These are phyloP conservation scores for Chondrus crispus DNA, from an alignment of 23 red algal genomes.

Conservation along the genomic window DNA sequence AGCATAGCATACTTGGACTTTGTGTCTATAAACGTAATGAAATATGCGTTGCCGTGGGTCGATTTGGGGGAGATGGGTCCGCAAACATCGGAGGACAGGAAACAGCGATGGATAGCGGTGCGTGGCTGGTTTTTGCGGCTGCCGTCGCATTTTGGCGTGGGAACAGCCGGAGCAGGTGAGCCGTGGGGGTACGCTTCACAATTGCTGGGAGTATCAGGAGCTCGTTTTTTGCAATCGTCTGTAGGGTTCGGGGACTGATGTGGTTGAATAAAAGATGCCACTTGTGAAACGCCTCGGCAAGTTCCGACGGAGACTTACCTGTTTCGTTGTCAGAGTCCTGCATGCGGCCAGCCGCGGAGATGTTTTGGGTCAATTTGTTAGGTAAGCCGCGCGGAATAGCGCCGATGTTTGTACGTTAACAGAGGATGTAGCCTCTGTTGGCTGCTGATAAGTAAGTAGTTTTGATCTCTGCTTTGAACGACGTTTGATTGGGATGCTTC, in stretches of 20 bases:
- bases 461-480: too few relatives aligned
- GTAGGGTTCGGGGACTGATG: background rate
- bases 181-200: background rate
- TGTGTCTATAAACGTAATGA: background rate
- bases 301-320: too few relatives aligned
- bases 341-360: too few relatives aligned
- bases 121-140: background rate
- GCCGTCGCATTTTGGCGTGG: background rate
- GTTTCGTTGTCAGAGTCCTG: too few relatives aligned
- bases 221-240: background rate
- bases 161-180: background rate
- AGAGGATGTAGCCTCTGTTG: too few relatives aligned
- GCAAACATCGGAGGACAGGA: background rate
- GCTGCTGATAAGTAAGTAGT: too few relatives aligned
- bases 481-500: too few relatives aligned
- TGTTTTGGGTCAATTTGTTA: too few relatives aligned
- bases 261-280: background rate
- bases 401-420: too few relatives aligned
- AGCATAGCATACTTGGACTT: background rate
- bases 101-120: background rate
- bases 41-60: background rate
- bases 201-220: background rate
- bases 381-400: too few relatives aligned
- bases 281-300: background rate
- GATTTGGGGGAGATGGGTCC: background rate